phyloP scores from a whole-genome alignment of 192 early-diverging fungal genomes.

The Paraglomus occultum region DNA sequence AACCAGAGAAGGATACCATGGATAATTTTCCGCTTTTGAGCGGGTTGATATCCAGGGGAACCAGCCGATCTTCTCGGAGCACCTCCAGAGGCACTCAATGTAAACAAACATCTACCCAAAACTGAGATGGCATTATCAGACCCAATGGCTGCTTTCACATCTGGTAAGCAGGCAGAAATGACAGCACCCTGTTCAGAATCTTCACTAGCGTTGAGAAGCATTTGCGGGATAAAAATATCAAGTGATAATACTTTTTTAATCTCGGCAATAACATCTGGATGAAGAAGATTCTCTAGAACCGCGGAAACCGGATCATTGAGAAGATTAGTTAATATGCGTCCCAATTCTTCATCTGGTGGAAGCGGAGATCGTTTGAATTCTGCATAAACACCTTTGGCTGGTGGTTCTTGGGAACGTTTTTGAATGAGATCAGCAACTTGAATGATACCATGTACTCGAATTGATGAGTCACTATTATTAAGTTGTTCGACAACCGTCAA shows the following conservation, averaged over 20 bases:
- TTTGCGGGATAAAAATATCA: constrained; percentile 12
- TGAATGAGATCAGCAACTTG: not conserved
- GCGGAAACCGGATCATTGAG: constrained; percentile 13
- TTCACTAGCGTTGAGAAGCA: constrained; percentile 10
- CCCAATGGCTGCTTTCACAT: constrained; percentile 7
- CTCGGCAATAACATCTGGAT: constrained; percentile 8
- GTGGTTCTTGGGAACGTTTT: constrained; percentile 8
- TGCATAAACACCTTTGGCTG: not conserved
- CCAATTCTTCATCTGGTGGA: constrained; percentile 24
- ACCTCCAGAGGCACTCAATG: not conserved
- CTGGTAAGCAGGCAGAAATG: not conserved
- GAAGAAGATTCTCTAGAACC: constrained; percentile 15
- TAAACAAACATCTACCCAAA: constrained; percentile 19
- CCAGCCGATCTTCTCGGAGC: not conserved
- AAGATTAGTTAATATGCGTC: constrained; percentile 1
- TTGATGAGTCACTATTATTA: not conserved
- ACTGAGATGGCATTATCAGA: not conserved
- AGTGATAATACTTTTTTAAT: not conserved
- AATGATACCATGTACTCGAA: constrained; percentile 10
- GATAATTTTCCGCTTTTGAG: constrained; percentile 22
- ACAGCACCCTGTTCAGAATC: constrained; percentile 4
- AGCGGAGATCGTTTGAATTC: constrained; percentile 15
- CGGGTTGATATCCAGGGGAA: not conserved
- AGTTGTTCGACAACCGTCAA: constrained; percentile 24
- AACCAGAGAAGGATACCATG: constrained; percentile 20